Conservation (phyloP, 164 flowering plant species). For the Vitis rotundifolia region DNA sequence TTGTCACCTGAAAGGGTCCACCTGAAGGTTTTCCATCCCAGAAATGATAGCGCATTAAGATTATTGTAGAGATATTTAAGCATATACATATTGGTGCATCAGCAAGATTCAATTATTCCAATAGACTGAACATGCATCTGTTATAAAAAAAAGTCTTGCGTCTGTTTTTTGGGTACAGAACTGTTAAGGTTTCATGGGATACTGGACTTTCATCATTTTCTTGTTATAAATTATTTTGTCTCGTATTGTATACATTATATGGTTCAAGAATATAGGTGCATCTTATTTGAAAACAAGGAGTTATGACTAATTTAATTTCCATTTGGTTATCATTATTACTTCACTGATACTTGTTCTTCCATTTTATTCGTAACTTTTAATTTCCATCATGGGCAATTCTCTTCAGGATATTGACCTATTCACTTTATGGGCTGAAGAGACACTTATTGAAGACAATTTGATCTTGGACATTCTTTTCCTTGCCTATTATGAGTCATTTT, state of each 20-base stretch:
- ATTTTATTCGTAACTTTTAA: background rate
- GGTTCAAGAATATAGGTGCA: background rate
- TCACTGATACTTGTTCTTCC: background rate
- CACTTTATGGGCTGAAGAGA: constrained; percentile 93
- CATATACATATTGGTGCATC: no score
- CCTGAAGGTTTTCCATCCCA: no score
- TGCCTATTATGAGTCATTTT: constrained; percentile 75
- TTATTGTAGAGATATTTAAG: no score
- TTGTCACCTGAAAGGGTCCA: no score
- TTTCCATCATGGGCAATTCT: background rate
- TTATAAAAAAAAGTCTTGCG: no score
- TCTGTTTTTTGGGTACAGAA: no score
- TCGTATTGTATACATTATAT: background rate
- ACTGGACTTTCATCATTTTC: background rate
- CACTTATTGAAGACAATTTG: constrained; percentile 74
- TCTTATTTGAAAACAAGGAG: background rate
- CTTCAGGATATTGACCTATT: constrained; percentile 78
- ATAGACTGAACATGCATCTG: no score
- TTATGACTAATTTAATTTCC: background rate
- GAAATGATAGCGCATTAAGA: no score
- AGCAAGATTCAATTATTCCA: no score
- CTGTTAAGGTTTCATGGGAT: no score
- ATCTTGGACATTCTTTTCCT: constrained; percentile 87
- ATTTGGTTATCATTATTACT: background rate
- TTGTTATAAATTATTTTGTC: background rate